Percentiles rank a stretch among this genome's conserved stretches.
Conservation (phyloP, 129 eudicot species). For the Saposhnikovia divaricata region DNA sequence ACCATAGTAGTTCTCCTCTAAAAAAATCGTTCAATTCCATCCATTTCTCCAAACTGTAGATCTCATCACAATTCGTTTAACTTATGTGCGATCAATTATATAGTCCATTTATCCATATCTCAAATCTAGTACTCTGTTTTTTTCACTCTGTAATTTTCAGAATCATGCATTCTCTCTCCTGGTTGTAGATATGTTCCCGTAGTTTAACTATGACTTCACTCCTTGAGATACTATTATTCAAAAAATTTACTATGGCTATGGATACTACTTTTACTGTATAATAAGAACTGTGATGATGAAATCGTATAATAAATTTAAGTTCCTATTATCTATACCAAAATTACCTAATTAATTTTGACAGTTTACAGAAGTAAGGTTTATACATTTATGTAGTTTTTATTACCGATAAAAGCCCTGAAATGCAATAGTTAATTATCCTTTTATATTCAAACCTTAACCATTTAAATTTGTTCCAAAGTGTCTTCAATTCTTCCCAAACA, state of each 20-base stretch:
- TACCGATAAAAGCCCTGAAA: not conserved
- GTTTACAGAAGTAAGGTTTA: not conserved
- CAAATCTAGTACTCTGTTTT: not conserved
- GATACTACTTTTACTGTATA: not conserved
- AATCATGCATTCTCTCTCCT: not conserved
- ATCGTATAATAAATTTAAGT: not conserved
- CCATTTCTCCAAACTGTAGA: too few relatives aligned
- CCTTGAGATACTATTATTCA: not conserved
- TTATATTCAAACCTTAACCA: not conserved
- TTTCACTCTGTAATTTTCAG: not conserved
- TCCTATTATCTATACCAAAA: not conserved
- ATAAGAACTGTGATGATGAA: not conserved
- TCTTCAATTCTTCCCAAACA: not conserved
- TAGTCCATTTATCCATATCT: not conserved
- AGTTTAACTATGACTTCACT: not conserved
- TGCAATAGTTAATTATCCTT: not conserved
- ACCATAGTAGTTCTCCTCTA: too few relatives aligned
- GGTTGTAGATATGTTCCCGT: not conserved
- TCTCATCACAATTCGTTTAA: not conserved
- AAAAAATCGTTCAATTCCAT: too few relatives aligned
- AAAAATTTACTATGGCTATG: not conserved
- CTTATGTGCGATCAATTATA: not conserved
- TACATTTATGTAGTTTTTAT: too few relatives aligned
- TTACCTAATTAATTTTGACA: too few relatives aligned
- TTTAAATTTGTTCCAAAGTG: not conserved